A percentile compares a stretch with the other conserved stretches of the same genome.
Evolutionary conservation across 2,329 filamentous ascomycete species (phyloP).

Genomic region (Exophiala oligosperma): DNA sequence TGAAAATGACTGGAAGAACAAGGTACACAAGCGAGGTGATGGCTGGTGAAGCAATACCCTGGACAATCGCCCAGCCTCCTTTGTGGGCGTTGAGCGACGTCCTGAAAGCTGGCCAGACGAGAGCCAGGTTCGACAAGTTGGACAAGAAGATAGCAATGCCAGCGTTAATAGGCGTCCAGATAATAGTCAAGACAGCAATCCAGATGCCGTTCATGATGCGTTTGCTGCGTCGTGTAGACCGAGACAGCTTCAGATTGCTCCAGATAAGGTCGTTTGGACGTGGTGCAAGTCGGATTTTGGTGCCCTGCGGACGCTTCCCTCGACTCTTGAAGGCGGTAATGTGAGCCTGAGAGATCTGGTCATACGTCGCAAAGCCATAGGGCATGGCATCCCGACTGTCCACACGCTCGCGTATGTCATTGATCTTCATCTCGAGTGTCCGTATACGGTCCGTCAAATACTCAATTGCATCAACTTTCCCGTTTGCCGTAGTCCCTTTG

Average conservation of each 20-base stretch:
- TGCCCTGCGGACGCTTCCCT: constrained; percentile 76
- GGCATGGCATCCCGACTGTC: constrained; percentile 86
- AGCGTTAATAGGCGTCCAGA: constrained; percentile 91
- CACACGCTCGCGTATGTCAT: constrained; percentile 75
- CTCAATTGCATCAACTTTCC: constrained; percentile 90
- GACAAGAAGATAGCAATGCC: constrained; percentile 92
- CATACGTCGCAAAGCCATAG: constrained; percentile 93
- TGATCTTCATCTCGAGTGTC: constrained; percentile 79
- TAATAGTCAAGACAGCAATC: constrained; percentile 74
- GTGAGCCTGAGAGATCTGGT: constrained; percentile 84
- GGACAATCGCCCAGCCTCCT: constrained; percentile 78
- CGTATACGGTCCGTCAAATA: constrained; percentile 85
- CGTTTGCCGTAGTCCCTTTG: constrained; percentile 63
- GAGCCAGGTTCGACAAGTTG: constrained; percentile 76
- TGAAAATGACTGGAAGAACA: constrained; percentile 85
- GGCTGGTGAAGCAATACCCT: constrained; percentile 87
- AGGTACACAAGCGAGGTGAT: constrained; percentile 86
- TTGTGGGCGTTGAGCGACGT: constrained; percentile 62
- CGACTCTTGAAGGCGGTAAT: constrained; percentile 78
- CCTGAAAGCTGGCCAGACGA: constrained; percentile 76
- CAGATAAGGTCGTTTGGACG: constrained; percentile 91
- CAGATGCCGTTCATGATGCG: constrained; percentile 79
- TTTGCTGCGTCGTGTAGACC: constrained; percentile 68
- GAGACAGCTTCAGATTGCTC: constrained; percentile 81
- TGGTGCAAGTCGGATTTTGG: constrained; percentile 76